Conservation (phyloP, 202 grass and related monocot genomes). For the Saccharum hybrid region DNA sequence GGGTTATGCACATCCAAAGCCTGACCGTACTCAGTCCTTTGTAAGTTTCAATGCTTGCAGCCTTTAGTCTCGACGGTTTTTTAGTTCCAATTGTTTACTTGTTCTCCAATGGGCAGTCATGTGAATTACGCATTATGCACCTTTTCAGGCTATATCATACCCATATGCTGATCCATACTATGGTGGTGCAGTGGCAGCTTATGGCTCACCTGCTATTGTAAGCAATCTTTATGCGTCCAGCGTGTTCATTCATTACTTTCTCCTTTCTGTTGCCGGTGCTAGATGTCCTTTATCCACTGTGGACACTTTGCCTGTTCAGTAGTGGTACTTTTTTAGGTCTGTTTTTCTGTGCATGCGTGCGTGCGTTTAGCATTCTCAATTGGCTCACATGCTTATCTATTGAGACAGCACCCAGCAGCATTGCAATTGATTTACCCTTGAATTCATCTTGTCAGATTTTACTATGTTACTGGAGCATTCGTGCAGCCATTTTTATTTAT, state of each 20-base stretch:
- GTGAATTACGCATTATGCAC: conserved; percentile 37
- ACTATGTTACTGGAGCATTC: neutral
- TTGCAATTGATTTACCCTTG: neutral
- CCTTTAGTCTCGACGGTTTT: neutral
- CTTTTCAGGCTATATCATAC: conserved; percentile 75
- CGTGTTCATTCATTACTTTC: conserved; percentile 34
- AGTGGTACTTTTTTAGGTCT: neutral
- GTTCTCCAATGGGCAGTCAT: conserved; percentile 34
- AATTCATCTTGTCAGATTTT: neutral
- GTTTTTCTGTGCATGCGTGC: conserved; percentile 13
- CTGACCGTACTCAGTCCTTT: conserved; percentile 64
- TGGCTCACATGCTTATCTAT: neutral
- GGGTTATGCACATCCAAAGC: conserved; percentile 55
- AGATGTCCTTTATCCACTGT: conserved; percentile 6
- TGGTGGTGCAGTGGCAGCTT: conserved; percentile 59
- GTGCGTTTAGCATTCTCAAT: neutral
- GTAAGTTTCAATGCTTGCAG: conserved; percentile 53
- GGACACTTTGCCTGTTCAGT: conserved; percentile 4
- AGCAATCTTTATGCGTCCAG: conserved; percentile 42
- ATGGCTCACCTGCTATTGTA: conserved; percentile 69
- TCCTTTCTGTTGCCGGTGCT: conserved; percentile 30
- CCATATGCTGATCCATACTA: conserved; percentile 78
- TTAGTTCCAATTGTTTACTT: conserved; percentile 17
- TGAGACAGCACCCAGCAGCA: conserved; percentile 7
- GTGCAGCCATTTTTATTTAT: neutral